Conservation (phyloP, 495 filamentous ascomycete species). For the Collariella sp. region DNA sequence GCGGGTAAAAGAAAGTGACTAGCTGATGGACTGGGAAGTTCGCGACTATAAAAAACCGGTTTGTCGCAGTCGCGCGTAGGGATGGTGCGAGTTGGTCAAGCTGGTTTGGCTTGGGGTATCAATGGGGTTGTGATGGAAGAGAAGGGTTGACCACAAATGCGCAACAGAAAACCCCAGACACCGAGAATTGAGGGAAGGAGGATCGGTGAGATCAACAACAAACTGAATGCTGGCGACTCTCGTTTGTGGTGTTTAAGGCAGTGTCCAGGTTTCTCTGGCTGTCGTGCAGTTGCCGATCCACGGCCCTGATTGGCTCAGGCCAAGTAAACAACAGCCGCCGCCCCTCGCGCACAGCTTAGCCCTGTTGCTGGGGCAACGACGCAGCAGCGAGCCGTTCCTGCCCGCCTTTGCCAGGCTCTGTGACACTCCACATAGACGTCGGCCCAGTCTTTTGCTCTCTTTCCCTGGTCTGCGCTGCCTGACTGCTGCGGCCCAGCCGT, state of each 20-base stretch:
- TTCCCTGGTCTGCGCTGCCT: neutral
- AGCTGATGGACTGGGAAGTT: neutral
- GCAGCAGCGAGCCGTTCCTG: conserved; percentile 4
- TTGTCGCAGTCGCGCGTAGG: neutral
- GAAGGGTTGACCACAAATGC: conserved; percentile 4
- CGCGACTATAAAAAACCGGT: neutral
- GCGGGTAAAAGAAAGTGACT: neutral
- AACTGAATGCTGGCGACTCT: neutral
- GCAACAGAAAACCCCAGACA: neutral
- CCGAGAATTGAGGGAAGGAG: conserved; percentile 3
- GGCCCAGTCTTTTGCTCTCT: neutral
- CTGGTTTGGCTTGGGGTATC: neutral
- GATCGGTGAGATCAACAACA: neutral
- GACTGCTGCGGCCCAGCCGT: neutral
- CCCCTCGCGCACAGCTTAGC: conserved; percentile 10
- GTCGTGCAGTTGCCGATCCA: neutral
- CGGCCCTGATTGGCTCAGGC: conserved; percentile 19
- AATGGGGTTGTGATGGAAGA: neutral
- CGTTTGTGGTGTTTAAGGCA: conserved; percentile 23
- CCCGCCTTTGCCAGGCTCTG: neutral
- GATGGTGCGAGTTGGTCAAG: neutral
- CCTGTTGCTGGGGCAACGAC: conserved; percentile 18
- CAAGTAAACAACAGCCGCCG: conserved; percentile 19
- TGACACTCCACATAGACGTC: neutral
- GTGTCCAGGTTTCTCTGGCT: neutral